Conservation (phyloP, 768 basidiomycete species). For the Rhizopogon vinicolor region DNA sequence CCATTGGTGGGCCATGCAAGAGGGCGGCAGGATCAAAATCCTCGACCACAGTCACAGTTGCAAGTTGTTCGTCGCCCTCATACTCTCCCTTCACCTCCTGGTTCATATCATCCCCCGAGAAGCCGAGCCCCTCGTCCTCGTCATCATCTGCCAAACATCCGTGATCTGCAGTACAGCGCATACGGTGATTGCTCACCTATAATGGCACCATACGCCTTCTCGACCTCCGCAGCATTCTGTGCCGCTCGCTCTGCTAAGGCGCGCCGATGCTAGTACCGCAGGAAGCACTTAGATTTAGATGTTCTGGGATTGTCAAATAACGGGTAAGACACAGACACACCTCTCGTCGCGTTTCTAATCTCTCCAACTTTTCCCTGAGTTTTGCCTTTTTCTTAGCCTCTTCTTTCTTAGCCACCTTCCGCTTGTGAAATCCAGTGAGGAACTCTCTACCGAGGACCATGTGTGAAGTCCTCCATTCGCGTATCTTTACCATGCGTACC, state of each 20-base stretch:
- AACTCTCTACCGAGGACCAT: slow-evolving; percentile 56
- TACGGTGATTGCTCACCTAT: slow-evolving; percentile 30
- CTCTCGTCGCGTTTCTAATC: slow-evolving; percentile 72
- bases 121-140: slow-evolving; percentile 46
- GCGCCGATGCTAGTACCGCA: slow-evolving; percentile 57
- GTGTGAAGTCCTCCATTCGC: not conserved
- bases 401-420: slow-evolving; percentile 82
- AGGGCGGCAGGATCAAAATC: slow-evolving; percentile 78
- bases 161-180: slow-evolving; percentile 1
- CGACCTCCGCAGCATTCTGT: slow-evolving; percentile 74
- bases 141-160: slow-evolving; percentile 20
- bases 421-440: slow-evolving; percentile 90
- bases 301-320: slow-evolving; percentile 11
- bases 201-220: slow-evolving; percentile 62
- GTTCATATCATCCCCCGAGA: slow-evolving; percentile 28
- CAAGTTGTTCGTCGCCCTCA: slow-evolving; percentile 78
- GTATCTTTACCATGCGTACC: slow-evolving; percentile 36
- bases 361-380: slow-evolving; percentile 73
- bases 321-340: slow-evolving; percentile 36
- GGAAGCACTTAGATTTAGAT: slow-evolving; percentile 2
- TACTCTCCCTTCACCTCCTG: slow-evolving; percentile 60
- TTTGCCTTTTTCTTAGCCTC: slow-evolving; percentile 68
- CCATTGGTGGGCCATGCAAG: slow-evolving; percentile 40
- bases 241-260: slow-evolving; percentile 72
- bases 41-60: slow-evolving; percentile 88